Evolutionary conservation across 495 filamentous ascomycete species (phyloP).

Genomic region (Halenospora varia): DNA sequence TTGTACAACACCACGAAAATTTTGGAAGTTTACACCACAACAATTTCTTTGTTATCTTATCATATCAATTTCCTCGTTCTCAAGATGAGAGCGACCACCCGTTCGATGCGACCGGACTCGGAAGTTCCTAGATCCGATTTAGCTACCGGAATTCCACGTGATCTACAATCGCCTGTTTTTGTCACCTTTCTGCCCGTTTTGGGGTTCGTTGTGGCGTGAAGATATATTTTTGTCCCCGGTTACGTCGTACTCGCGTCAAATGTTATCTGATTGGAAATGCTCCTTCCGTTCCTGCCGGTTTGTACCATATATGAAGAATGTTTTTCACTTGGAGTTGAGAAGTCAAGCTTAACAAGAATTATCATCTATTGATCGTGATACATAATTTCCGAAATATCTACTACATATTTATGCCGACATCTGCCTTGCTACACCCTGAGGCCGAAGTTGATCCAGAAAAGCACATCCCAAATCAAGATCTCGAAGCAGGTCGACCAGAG

Average conservation of each 20-base stretch:
- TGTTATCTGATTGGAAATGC: neutral
- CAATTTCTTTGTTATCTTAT: too few species aligned
- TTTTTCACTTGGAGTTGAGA: neutral
- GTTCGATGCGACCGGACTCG: too few species aligned
- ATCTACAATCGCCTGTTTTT: neutral
- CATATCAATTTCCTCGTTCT: too few species aligned
- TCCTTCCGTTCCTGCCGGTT: neutral
- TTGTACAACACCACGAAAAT: too few species aligned
- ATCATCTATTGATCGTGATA: too few species aligned
- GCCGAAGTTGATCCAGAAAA: neutral
- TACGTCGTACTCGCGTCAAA: neutral
- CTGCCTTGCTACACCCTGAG: neutral
- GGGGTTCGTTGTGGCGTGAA: neutral
- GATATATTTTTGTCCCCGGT: neutral
- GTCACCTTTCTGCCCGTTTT: neutral
- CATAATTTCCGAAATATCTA: neutral
- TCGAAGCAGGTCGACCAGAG: neutral
- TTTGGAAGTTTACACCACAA: too few species aligned
- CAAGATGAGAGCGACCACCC: too few species aligned
- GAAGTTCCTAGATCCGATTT: too few species aligned
- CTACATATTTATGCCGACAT: neutral
- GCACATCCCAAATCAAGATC: neutral
- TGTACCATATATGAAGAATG: neutral
- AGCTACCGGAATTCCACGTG: too few species aligned
- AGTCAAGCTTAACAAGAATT: neutral